Percentiles rank a stretch among this genome's conserved stretches.
phyloP scores from a whole-genome alignment of 169 alveolate species.

The Plasmodium berghei region DNA sequence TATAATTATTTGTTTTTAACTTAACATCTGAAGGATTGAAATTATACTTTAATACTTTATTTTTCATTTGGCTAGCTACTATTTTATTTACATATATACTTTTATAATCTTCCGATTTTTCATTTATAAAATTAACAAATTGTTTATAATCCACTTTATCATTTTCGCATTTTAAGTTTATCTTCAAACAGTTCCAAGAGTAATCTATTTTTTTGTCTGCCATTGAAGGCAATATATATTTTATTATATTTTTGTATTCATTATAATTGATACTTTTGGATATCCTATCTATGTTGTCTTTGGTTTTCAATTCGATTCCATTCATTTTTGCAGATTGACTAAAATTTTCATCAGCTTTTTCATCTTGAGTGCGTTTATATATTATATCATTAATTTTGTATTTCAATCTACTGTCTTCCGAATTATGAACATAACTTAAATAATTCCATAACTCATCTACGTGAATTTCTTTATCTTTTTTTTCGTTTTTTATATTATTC shows the following conservation, averaged over 20 bases:
- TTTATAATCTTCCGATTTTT: conserved; percentile 39
- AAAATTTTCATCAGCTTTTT: neutral
- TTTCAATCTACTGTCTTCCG: conserved; percentile 42
- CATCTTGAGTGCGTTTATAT: neutral
- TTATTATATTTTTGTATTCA: conserved; percentile 53
- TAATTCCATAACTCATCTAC: conserved; percentile 50
- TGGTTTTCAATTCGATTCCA: neutral
- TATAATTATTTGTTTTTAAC: conserved; percentile 48
- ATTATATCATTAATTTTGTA: conserved; percentile 39
- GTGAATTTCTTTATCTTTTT: conserved; percentile 24
- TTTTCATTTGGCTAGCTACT: conserved; percentile 54
- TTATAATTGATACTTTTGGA: conserved; percentile 32
- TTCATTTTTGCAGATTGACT: neutral
- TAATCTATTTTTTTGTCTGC: conserved; percentile 34
- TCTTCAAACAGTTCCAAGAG: conserved; percentile 50
- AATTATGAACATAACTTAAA: conserved; percentile 44
- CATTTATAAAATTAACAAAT: conserved; percentile 30
- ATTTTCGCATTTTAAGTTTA: conserved; percentile 25
- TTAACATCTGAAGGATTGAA: conserved; percentile 56
- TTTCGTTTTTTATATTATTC: conserved; percentile 13
- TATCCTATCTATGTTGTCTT: neutral
- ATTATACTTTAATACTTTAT: conserved; percentile 61
- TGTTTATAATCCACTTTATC: conserved; percentile 35
- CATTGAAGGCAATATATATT: conserved; percentile 60
- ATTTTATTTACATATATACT: conserved; percentile 46